These are phyloP conservation scores for Colletotrichum lindemuthianum DNA, from an alignment of 2,329 filamentous ascomycete species.

Conservation along the genomic window DNA sequence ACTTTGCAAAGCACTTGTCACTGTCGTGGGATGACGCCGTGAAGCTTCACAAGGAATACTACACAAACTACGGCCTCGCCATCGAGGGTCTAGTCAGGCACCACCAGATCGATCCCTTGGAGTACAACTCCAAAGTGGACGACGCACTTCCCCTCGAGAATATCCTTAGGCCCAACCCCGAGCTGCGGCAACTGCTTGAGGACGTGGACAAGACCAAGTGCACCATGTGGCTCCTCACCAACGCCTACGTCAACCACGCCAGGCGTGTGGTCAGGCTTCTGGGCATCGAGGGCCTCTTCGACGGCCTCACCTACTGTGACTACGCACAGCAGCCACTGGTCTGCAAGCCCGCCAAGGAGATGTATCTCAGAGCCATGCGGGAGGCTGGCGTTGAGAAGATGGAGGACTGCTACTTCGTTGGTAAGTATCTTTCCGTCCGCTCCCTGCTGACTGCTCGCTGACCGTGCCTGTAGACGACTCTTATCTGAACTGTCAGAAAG, in stretches of 20 bases:
- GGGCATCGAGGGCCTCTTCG: conserved; percentile 87
- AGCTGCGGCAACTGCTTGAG: conserved; percentile 78
- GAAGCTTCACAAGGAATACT: conserved; percentile 89
- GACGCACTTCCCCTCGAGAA: conserved; percentile 90
- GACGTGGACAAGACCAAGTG: conserved; percentile 88
- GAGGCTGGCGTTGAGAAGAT: conserved; percentile 77
- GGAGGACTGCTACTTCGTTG: conserved; percentile 90
- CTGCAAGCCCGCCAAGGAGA: conserved; percentile 86
- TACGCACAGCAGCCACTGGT: conserved; percentile 78
- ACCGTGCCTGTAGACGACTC: conserved; percentile 76
- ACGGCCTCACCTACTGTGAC: conserved; percentile 95
- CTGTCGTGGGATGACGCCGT: conserved; percentile 82
- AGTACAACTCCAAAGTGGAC: conserved; percentile 94
- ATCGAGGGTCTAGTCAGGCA: conserved; percentile 94
- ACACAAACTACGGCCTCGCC: conserved; percentile 94
- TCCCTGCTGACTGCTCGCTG: conserved; percentile 11
- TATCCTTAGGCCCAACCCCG: conserved; percentile 81
- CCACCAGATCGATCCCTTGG: conserved; percentile 93
- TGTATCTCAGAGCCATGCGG: conserved; percentile 89
- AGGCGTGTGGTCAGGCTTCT: conserved; percentile 83
- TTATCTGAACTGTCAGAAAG: conserved; percentile 80
- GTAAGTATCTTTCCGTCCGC: conserved; percentile 60
- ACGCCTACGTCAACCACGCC: conserved; percentile 92
- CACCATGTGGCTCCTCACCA: conserved; percentile 93
- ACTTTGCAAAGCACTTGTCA: conserved; percentile 75